These are phyloP conservation scores for Fusarium sp. DNA, from an alignment of 2,329 filamentous ascomycete genomes.

Conservation along the genomic window DNA sequence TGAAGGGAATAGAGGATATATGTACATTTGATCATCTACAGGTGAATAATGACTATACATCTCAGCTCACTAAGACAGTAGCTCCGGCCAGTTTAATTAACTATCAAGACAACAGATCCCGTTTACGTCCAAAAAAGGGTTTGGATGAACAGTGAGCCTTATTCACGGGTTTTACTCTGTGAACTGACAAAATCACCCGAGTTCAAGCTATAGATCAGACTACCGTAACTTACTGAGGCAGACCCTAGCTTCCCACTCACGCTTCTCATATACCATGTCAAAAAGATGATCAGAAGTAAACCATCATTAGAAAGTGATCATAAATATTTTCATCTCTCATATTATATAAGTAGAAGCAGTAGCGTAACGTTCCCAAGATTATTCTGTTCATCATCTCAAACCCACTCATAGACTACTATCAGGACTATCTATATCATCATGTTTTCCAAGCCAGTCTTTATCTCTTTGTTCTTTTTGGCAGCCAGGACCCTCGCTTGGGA, in stretches of 20 bases:
- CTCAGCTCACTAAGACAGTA: neutral
- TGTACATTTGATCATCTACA: constrained; percentile 3
- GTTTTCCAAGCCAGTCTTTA: constrained; percentile 4
- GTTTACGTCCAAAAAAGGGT: neutral
- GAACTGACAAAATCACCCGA: too few relatives aligned
- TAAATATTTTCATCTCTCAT: neutral
- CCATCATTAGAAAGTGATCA: too few relatives aligned
- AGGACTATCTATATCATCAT: neutral
- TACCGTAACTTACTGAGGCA: too few relatives aligned
- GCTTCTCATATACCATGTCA: too few relatives aligned
- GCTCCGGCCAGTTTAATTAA: neutral
- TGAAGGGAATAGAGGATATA: neutral
- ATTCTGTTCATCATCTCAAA: neutral
- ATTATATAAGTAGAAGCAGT: neutral
- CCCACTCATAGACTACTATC: rapidly evolving
- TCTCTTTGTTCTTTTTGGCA: neutral
- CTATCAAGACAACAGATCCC: neutral
- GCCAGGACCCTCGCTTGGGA: constrained; percentile 28
- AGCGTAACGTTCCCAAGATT: neutral
- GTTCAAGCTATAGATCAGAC: too few relatives aligned
- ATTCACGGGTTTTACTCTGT: too few relatives aligned
- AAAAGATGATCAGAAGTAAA: too few relatives aligned
- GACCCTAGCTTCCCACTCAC: neutral
- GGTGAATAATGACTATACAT: neutral
- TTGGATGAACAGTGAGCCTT: neutral